A percentile compares a stretch with the other conserved stretches of the same genome.
Conservation (phyloP, 441 rosid genomes). For the Flueggea neowawraea region DNA sequence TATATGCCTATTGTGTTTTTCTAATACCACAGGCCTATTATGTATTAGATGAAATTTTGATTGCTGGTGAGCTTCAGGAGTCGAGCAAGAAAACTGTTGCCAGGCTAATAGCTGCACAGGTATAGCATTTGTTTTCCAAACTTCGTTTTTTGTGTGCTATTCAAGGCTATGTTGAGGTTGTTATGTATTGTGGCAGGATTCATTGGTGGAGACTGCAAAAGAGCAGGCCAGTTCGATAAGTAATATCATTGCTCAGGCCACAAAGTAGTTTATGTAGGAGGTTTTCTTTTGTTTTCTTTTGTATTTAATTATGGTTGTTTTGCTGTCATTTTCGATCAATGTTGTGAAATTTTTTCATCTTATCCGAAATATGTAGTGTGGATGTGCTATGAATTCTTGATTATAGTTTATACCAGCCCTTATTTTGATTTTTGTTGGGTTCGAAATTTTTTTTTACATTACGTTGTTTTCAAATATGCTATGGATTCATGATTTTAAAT, state of each 20-base stretch:
- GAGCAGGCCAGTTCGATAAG: slow-evolving; percentile 63
- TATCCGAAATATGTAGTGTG: too few species aligned
- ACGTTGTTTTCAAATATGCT: too few species aligned
- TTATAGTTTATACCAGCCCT: too few species aligned
- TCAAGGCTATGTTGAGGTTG: background rate
- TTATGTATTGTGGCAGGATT: slow-evolving; percentile 38
- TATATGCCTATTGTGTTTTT: background rate
- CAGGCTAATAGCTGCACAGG: slow-evolving; percentile 87
- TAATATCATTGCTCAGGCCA: slow-evolving; percentile 71
- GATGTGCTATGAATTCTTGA: too few species aligned
- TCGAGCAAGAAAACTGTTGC: slow-evolving; percentile 96
- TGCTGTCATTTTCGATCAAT: too few species aligned
- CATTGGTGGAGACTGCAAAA: slow-evolving; percentile 68
- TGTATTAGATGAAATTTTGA: slow-evolving; percentile 75
- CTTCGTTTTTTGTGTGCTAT: background rate
- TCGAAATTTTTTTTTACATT: too few species aligned
- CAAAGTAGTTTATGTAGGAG: slow-evolving; percentile 23
- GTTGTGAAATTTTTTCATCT: too few species aligned
- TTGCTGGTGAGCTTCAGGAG: slow-evolving; percentile 99
- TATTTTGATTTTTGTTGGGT: too few species aligned
- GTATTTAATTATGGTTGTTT: too few species aligned
- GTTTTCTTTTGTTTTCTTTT: too few species aligned
- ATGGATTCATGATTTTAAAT: too few species aligned
- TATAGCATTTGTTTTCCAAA: slow-evolving; percentile 12
- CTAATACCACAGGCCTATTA: slow-evolving; percentile 56